Percentiles rank a stretch among this genome's conserved stretches.
Conservation (phyloP, 1,139 yeast genomes). For the Yamadazyma jaroonii region DNA sequence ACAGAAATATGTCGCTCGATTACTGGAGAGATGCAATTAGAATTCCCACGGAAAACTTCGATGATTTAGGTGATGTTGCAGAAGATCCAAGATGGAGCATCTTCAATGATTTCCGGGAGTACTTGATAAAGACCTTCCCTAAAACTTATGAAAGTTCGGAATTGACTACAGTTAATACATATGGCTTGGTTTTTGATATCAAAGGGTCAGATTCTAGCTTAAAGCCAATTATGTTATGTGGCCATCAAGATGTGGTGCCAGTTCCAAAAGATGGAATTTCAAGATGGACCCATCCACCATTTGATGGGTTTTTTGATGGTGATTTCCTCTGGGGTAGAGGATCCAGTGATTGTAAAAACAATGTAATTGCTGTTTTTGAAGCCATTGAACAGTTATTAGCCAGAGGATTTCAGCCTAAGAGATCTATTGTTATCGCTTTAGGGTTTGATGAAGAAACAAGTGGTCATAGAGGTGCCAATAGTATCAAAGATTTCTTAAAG, state of each 20-base stretch:
- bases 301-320: conserved; percentile 40
- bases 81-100: conserved; percentile 31
- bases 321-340: conserved; percentile 45
- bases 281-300: conserved; percentile 46
- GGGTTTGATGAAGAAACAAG: conserved; percentile 50
- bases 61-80: conserved; percentile 26
- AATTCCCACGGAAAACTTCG: conserved; percentile 63
- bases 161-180: conserved; percentile 29
- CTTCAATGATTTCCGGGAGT: conserved; percentile 28
- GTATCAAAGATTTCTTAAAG: conserved; percentile 28
- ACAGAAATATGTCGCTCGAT: conserved; percentile 24
- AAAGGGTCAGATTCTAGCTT: conserved; percentile 23
- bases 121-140: conserved; percentile 30
- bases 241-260: conserved; percentile 53
- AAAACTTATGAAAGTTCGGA: conserved; percentile 28
- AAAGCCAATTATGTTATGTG: conserved; percentile 44
- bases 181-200: conserved; percentile 37
- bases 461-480: conserved; percentile 39
- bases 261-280: conserved; percentile 37
- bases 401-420: conserved; percentile 34
- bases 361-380: conserved; percentile 40
- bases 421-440: conserved; percentile 43
- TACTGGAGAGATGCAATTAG: conserved; percentile 45
- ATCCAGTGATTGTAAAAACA: conserved; percentile 45
- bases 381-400: conserved; percentile 37